These are phyloP conservation scores for Tulasnella sp. DNA, from an alignment of 768 basidiomycete genomes.

Conservation along the genomic window DNA sequence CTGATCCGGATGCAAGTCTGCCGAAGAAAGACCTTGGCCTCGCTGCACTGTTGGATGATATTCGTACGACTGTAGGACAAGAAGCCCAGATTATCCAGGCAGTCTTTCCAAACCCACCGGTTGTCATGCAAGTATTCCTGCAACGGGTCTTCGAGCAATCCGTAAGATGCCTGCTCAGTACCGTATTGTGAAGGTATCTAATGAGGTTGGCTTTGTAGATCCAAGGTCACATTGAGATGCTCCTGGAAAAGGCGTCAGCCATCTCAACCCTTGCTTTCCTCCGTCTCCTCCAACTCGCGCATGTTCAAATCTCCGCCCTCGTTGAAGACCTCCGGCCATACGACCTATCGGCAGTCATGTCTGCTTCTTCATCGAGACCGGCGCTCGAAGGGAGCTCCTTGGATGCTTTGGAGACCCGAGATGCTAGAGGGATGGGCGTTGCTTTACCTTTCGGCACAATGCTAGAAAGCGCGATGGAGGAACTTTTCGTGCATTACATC, in stretches of 20 bases:
- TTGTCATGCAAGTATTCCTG: conserved; percentile 96
- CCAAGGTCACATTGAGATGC: conserved; percentile 88
- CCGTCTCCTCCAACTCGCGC: conserved; percentile 79
- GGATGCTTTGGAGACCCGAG: conserved; percentile 8
- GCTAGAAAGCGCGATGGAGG: conserved; percentile 94
- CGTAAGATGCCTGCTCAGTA: conserved; percentile 35
- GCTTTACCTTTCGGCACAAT: conserved; percentile 60
- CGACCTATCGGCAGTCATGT: conserved; percentile 53
- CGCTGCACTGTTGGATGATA: conserved; percentile 70
- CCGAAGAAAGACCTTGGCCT: conserved; percentile 75
- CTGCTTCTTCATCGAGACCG: neutral
- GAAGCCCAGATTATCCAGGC: conserved; percentile 98
- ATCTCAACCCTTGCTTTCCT: conserved; percentile 86
- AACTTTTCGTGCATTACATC: conserved; percentile 86
- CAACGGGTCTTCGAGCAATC: conserved; percentile 97
- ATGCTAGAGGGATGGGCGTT: conserved; percentile 21
- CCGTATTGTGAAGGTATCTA: no score
- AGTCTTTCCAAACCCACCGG: conserved; percentile 91
- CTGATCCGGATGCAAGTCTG: conserved; percentile 64
- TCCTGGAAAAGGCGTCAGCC: conserved; percentile 60
- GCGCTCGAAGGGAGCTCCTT: neutral
- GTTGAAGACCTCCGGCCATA: conserved; percentile 89
- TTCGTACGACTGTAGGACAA: conserved; percentile 81
- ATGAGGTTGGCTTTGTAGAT: conserved; percentile 41
- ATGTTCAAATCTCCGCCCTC: conserved; percentile 60